phyloP scores from a whole-genome alignment of 1,139 yeast species.

The Hyphopichia wangnamkhiaoensis region DNA sequence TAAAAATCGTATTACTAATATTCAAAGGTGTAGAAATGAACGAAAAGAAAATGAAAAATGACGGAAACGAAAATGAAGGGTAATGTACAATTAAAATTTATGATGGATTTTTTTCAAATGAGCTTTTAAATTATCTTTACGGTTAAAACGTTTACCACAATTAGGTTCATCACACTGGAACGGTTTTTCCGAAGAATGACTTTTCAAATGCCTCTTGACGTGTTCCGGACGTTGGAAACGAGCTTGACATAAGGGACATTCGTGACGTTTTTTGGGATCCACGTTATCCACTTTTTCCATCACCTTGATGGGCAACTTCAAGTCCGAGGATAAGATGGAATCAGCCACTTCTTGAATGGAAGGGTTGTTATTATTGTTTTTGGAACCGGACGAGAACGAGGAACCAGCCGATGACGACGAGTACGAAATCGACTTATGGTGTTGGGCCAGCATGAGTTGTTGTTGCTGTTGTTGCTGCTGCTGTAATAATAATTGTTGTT shows the following conservation, averaged over 20 bases:
- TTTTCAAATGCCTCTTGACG: constrained; percentile 84
- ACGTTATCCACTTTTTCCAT: constrained; percentile 29
- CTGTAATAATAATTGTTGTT: neutral
- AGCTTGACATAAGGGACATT: constrained; percentile 76
- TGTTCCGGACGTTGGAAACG: constrained; percentile 89
- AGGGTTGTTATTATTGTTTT: constrained; percentile 2
- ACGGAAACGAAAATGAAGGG: neutral
- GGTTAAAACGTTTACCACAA: constrained; percentile 77
- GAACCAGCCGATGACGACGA: constrained; percentile 5
- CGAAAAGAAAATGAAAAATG: neutral
- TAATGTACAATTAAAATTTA: constrained; percentile 3
- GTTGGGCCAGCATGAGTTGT: constrained; percentile 3
- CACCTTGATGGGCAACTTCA: constrained; percentile 24
- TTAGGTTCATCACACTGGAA: constrained; percentile 69
- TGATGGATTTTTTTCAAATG: constrained; percentile 67
- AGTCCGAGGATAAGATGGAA: constrained; percentile 17
- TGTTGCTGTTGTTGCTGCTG: constrained; percentile 7
- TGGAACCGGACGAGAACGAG: constrained; percentile 1
- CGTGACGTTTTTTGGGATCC: constrained; percentile 66
- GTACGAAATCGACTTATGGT: constrained; percentile 3
- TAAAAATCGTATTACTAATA: neutral
- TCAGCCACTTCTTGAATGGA: constrained; percentile 8
- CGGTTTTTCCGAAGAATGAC: constrained; percentile 88
- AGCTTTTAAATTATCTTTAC: constrained; percentile 68
- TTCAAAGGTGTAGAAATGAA: neutral